A percentile compares a stretch with the other conserved stretches of the same genome.
Conservation (phyloP, 148 eudicot genomes). For the Tetragonia tetragonoides region DNA sequence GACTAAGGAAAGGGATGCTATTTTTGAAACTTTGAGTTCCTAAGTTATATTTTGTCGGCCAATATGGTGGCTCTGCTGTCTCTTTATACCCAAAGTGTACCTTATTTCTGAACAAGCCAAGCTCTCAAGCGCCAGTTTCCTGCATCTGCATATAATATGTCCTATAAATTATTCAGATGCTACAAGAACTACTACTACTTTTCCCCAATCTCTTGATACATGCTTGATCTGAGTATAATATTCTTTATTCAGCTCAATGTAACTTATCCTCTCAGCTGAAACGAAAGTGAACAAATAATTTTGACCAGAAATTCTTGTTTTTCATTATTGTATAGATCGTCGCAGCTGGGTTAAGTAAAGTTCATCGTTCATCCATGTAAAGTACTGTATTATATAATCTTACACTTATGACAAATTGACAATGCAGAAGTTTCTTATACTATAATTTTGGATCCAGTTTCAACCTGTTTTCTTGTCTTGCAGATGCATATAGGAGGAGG, state of each 20-base stretch:
- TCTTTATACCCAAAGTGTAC: not conserved
- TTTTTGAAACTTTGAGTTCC: not conserved
- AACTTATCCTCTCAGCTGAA: not conserved
- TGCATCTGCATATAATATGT: not conserved
- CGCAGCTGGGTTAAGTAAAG: not conserved
- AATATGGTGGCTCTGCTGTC: too few species aligned
- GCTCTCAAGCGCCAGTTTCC: not conserved
- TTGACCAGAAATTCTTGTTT: not conserved
- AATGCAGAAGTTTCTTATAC: not conserved
- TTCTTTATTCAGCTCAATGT: not conserved
- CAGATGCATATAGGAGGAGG: slow-evolving; percentile 82
- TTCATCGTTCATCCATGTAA: not conserved
- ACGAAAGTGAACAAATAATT: not conserved
- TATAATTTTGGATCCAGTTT: not conserved
- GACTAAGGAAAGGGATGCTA: not conserved
- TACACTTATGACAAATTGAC: not conserved
- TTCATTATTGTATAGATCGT: not conserved
- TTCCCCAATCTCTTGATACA: not conserved
- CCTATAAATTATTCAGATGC: not conserved
- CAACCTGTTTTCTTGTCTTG: slow-evolving; percentile 14
- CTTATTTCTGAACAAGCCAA: not conserved
- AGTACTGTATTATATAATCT: not conserved
- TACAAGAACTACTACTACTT: not conserved
- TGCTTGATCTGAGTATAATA: not conserved
- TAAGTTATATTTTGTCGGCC: not conserved